Percentiles rank a stretch among this genome's conserved stretches.
These are phyloP conservation scores for Petunia secreta DNA, from an alignment of 257 asterid species.

Conservation along the genomic window DNA sequence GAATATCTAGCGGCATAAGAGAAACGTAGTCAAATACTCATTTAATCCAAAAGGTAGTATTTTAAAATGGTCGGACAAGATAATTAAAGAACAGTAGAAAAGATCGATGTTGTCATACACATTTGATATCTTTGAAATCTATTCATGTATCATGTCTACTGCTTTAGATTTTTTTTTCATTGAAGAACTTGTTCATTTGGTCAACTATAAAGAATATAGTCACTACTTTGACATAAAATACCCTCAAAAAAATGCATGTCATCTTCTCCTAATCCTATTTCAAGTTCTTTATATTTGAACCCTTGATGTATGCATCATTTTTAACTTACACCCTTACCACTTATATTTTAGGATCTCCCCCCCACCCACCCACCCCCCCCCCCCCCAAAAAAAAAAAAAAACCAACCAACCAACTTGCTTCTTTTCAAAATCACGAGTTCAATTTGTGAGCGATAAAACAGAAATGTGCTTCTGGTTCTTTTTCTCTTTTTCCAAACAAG, in stretches of 20 bases:
- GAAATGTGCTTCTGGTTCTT: too few relatives aligned
- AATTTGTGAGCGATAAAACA: too few relatives aligned
- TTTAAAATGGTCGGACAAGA: constrained; percentile 16
- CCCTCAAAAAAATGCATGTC: not conserved
- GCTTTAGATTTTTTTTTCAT: not conserved
- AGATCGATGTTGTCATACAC: not conserved
- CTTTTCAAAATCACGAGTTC: too few relatives aligned
- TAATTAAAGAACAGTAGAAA: not conserved
- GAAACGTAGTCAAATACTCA: not conserved
- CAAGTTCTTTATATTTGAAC: too few relatives aligned
- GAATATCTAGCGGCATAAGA: not conserved
- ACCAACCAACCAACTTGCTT: too few relatives aligned
- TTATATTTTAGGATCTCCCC: too few relatives aligned
- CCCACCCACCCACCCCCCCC: too few relatives aligned
- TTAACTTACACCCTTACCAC: too few relatives aligned
- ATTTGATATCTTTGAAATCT: constrained; percentile 12
- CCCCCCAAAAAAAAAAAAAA: too few relatives aligned
- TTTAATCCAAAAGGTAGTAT: not conserved
- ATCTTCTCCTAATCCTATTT: not conserved
- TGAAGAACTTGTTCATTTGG: not conserved
- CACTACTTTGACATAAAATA: constrained; percentile 8
- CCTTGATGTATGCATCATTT: too few relatives aligned
- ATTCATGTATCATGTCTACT: not conserved
- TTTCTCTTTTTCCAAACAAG: not conserved
- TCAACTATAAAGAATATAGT: not conserved